Evolutionary conservation across 1,284 basidiomycete species (phyloP).

Genomic region (Mycosarcoma maydis): DNA sequence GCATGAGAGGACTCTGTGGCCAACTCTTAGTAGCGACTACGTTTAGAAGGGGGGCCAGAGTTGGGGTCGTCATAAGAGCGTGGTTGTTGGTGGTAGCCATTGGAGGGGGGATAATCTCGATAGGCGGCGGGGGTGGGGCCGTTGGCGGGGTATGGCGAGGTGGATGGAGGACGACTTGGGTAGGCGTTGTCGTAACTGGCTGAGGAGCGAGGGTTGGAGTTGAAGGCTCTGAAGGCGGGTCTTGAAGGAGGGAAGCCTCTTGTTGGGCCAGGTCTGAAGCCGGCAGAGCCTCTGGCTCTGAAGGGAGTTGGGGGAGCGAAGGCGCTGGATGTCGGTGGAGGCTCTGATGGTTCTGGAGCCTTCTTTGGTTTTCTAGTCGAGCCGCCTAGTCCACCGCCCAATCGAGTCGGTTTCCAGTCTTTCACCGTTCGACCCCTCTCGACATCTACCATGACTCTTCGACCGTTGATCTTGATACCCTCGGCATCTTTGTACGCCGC

Average conservation of each 20-base stretch:
- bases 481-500: constrained; percentile 99
- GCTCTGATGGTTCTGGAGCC: constrained; percentile 19
- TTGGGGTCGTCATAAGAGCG: constrained; percentile 19
- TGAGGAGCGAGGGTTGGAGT: constrained; percentile 9
- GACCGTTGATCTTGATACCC: constrained; percentile 91
- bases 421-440: constrained; percentile 97
- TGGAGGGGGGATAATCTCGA: constrained; percentile 16
- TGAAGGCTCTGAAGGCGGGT: constrained; percentile 19
- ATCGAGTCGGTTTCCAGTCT: constrained; percentile 94
- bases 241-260: constrained; percentile 17
- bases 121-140: constrained; percentile 1
- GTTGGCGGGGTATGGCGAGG: constrained; percentile 1
- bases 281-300: constrained; percentile 62
- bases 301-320: too few species aligned
- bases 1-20: background rate
- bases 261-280: constrained; percentile 56
- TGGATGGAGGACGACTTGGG: background rate
- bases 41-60: constrained; percentile 30
- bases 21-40: constrained; percentile 30
- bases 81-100: background rate
- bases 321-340: too few species aligned
- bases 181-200: constrained; percentile 16
- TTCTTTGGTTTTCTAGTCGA: constrained; percentile 71
- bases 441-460: constrained; percentile 94
- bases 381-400: constrained; percentile 95